Conservation (phyloP, 2,329 filamentous ascomycete species). For the Corynespora cassiicola region DNA sequence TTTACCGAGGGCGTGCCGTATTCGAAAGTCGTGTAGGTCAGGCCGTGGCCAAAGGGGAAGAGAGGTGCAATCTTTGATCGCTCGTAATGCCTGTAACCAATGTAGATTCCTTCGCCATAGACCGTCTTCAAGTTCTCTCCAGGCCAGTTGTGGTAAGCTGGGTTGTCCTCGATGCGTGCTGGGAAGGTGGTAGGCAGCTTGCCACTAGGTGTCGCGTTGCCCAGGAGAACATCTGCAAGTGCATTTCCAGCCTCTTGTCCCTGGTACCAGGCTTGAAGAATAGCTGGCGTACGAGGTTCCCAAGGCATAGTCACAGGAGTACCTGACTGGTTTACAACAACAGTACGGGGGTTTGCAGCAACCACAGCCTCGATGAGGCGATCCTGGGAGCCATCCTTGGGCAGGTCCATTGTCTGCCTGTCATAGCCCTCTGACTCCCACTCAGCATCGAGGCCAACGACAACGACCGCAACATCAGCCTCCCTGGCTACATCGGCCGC, state of each 20-base stretch:
- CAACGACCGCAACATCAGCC: constrained; percentile 79
- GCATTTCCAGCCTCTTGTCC: constrained; percentile 87
- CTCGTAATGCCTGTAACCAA: constrained; percentile 78
- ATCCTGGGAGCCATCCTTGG: constrained; percentile 64
- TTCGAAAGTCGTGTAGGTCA: constrained; percentile 77
- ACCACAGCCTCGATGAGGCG: constrained; percentile 69
- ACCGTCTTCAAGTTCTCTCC: constrained; percentile 72
- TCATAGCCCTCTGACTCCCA: constrained; percentile 78
- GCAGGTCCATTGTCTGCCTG: constrained; percentile 67
- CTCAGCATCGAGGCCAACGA: constrained; percentile 77
- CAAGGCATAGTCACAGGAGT: constrained; percentile 77
- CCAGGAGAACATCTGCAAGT: constrained; percentile 79
- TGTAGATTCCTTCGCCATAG: constrained; percentile 76
- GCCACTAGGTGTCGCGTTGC: constrained; percentile 74
- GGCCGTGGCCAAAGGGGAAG: constrained; percentile 79
- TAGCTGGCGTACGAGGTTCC: constrained; percentile 68
- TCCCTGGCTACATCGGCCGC: constrained; percentile 72
- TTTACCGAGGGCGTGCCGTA: constrained; percentile 65
- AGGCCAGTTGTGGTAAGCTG: constrained; percentile 75
- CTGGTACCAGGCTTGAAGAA: constrained; percentile 81
- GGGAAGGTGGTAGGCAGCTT: constrained; percentile 79
- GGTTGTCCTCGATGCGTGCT: constrained; percentile 64
- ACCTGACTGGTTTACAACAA: constrained; percentile 77
- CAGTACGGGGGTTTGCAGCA: constrained; percentile 70
- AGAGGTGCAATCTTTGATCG: constrained; percentile 64